A percentile compares a stretch with the other conserved stretches of the same genome.
phyloP scores from a whole-genome alignment of 1,139 yeast species.

The Ogataea hybrid region DNA sequence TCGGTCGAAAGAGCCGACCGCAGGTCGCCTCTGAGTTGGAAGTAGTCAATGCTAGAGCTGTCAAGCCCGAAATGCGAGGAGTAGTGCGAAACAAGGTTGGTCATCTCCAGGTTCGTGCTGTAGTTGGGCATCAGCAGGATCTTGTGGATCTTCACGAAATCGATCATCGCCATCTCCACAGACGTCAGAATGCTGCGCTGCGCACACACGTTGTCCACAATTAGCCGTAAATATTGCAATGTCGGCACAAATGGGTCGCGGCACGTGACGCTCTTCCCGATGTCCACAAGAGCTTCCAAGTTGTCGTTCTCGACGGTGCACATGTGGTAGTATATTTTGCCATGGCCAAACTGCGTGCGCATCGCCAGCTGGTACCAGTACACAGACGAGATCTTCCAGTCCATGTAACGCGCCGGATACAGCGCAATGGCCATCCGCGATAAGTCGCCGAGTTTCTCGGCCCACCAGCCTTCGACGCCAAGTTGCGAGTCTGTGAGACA shows the following conservation, averaged over 20 bases:
- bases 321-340: constrained; percentile 77
- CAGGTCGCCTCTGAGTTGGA: constrained; percentile 44
- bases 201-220: constrained; percentile 73
- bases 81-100: constrained; percentile 64
- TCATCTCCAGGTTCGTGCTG: constrained; percentile 46
- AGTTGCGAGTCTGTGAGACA: constrained; percentile 34
- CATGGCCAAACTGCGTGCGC: constrained; percentile 73
- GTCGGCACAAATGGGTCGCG: constrained; percentile 84
- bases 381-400: constrained; percentile 78
- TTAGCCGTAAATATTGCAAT: constrained; percentile 68
- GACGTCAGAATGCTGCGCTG: constrained; percentile 63
- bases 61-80: constrained; percentile 72
- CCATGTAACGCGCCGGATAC: constrained; percentile 72
- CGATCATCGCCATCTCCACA: constrained; percentile 59
- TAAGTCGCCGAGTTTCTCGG: constrained; percentile 73
- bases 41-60: constrained; percentile 63
- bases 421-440: constrained; percentile 82
- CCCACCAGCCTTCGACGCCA: constrained; percentile 64
- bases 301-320: constrained; percentile 82
- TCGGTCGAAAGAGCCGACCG: constrained; percentile 40
- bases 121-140: constrained; percentile 51
- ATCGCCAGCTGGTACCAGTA: constrained; percentile 73
- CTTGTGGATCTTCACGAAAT: constrained; percentile 64
- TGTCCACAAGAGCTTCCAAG: constrained; percentile 71
- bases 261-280: constrained; percentile 75